Evolutionary conservation across 495 filamentous ascomycete genomes (phyloP).

Genomic region (Neurospora sp.): DNA sequence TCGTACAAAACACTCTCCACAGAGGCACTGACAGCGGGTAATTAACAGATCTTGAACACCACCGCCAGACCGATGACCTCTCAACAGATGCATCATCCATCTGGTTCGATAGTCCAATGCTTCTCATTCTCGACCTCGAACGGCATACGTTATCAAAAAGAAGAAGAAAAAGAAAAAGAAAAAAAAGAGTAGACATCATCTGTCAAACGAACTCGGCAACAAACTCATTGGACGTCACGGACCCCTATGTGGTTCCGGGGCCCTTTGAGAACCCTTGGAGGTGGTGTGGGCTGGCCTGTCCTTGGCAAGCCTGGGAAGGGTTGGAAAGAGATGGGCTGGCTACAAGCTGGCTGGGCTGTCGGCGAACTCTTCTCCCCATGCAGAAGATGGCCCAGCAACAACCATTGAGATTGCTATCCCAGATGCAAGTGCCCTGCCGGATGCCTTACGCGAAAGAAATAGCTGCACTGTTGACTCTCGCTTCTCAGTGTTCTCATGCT

Average conservation of each 20-base stretch:
- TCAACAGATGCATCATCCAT: neutral
- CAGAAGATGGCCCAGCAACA: slow-evolving; percentile 5
- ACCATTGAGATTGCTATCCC: slow-evolving; percentile 12
- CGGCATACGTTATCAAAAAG: neutral
- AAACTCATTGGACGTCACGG: slow-evolving; percentile 16
- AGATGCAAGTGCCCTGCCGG: slow-evolving; percentile 25
- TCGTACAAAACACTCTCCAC: neutral
- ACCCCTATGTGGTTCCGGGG: slow-evolving; percentile 14
- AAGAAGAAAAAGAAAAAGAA: neutral
- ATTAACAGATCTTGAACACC: neutral
- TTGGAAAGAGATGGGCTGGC: slow-evolving; percentile 6
- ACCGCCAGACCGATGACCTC: neutral
- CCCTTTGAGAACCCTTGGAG: neutral
- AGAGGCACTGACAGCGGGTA: neutral
- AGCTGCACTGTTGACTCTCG: slow-evolving; percentile 5
- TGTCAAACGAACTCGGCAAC: neutral
- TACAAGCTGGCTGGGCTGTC: slow-evolving; percentile 6
- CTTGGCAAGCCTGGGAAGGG: neutral
- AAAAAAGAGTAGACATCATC: neutral
- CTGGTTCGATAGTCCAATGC: neutral
- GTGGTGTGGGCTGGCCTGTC: neutral
- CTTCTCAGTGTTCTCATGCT: slow-evolving; percentile 1
- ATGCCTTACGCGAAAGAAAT: slow-evolving; percentile 24
- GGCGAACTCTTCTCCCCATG: slow-evolving; percentile 15
- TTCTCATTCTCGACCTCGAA: neutral